Base-by-base conservation (phyloP, 140 eudicot genomes). In the Cichorium intybus region DNA sequence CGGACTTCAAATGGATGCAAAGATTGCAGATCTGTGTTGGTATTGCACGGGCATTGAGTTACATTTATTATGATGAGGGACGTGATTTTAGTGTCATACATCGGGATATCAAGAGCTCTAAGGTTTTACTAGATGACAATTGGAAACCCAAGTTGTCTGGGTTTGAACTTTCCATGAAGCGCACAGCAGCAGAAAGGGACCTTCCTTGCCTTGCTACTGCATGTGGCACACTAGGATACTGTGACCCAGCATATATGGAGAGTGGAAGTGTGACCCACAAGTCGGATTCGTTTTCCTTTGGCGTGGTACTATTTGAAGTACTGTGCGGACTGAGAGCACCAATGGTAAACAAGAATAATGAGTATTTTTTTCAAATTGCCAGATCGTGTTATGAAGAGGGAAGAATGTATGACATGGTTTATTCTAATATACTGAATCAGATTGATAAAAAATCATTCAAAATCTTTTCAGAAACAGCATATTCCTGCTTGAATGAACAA, bases 131-230 rank as follows among this genome's bases (percentile, higher is more conserved):
- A 31, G 64, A 33, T 18, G 27, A 58, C 4, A 17, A 31, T 7
- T 59, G 47, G 56, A 56, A 62, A 26, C 17, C 69, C 54, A 62
- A 62, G 10, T 0, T 62, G 8, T 45, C 69, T 15, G 56, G 46
- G n/a, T 62, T 62, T 27, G 69, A 46, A 27, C 29, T n/a, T 9
- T 62, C 56, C 10, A 26, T 62, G 56, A 62, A 11, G 0, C n/a
- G 2, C 3, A 2, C 46, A 11, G 46, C n/a, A 11, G 46, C 46
- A 10, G 4, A 10, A 37, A 37, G 46, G 46, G 2, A 37, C n/a
- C 46, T 2, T 37, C 46, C 3, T 37, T 11, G 2, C n/a, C 46
- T 2, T 37, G 6, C 46, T 3, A 7, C 10, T 10, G 4, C 2
- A 10, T 12, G n/a, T 10, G 46, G 46, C 10, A 15, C 69, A 4